Evolutionary conservation across 306 rosid species (phyloP).

Genomic region (Lathyrus tuberosus): DNA sequence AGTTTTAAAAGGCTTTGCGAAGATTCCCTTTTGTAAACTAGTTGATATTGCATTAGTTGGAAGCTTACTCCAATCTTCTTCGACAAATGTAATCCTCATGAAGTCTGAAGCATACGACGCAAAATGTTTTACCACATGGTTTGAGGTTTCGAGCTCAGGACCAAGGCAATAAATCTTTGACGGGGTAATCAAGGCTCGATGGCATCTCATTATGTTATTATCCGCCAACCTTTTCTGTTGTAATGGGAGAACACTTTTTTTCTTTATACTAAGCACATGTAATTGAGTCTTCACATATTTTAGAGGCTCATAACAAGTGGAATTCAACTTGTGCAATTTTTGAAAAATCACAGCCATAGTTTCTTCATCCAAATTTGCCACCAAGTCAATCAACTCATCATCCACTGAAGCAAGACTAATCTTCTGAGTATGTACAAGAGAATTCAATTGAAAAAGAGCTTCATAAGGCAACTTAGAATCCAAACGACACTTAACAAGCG

Average conservation of each 20-base stretch:
- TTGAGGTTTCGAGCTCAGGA: conserved; percentile 92
- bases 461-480: conserved; percentile 61
- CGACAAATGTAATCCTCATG: conserved; percentile 90
- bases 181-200: conserved; percentile 86
- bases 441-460: conserved; percentile 75
- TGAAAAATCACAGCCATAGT: conserved; percentile 60
- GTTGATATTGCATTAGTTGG: conserved; percentile 65
- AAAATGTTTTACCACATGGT: conserved; percentile 85
- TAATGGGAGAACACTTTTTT: conserved; percentile 40
- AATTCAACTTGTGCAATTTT: conserved; percentile 69
- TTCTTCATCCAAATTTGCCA: conserved; percentile 57
- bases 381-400: conserved; percentile 57
- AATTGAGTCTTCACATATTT: conserved; percentile 57
- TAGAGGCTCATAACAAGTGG: conserved; percentile 72
- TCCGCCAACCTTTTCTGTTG: conserved; percentile 49
- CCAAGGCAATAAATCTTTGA: conserved; percentile 84
- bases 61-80: conserved; percentile 94
- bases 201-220: conserved; percentile 83
- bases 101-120: conserved; percentile 74
- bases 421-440: conserved; percentile 85
- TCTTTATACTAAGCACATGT: conserved; percentile 48
- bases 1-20: conserved; percentile 67
- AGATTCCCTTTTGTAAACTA: conserved; percentile 55
- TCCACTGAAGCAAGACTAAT: conserved; percentile 68
- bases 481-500: conserved; percentile 56